Conservation (phyloP, 2,329 filamentous ascomycete species). For the Beauveria medogensis region DNA sequence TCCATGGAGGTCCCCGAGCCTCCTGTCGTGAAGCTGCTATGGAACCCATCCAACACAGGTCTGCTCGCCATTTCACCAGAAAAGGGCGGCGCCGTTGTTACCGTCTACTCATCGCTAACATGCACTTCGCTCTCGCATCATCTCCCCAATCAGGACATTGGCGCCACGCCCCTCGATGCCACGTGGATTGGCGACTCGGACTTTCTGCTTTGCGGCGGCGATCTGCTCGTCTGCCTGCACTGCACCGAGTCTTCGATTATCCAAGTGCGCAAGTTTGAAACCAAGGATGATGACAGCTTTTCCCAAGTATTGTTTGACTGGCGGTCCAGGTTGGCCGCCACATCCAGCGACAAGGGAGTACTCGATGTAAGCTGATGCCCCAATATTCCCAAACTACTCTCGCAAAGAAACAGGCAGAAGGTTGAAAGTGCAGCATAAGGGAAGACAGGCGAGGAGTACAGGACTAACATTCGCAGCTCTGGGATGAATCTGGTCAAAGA, state of each 20-base stretch:
- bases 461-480: slow-evolving; percentile 33
- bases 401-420: background rate
- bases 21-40: slow-evolving; percentile 54
- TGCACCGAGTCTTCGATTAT: slow-evolving; percentile 40
- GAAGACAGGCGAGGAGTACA: background rate
- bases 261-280: slow-evolving; percentile 41
- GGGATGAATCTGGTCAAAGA: slow-evolving; percentile 45
- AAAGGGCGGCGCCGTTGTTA: slow-evolving; percentile 46
- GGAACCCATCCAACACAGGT: slow-evolving; percentile 49
- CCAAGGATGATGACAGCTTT: slow-evolving; percentile 45
- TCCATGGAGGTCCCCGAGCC: slow-evolving; percentile 50
- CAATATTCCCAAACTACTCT: background rate
- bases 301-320: slow-evolving; percentile 49
- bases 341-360: slow-evolving; percentile 50
- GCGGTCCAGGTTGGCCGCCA: slow-evolving; percentile 46
- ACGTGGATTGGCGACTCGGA: slow-evolving; percentile 51
- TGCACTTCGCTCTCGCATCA: slow-evolving; percentile 39
- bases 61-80: slow-evolving; percentile 51
- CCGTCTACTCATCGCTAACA: slow-evolving; percentile 40
- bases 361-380: slow-evolving; percentile 45
- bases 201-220: slow-evolving; percentile 52
- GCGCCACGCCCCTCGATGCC: slow-evolving; percentile 46
- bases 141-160: slow-evolving; percentile 42
- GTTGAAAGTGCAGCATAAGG: background rate
- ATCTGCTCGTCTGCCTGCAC: slow-evolving; percentile 41